phyloP scores from a whole-genome alignment of 345 rosid species.

The Corchorus capsularis region DNA sequence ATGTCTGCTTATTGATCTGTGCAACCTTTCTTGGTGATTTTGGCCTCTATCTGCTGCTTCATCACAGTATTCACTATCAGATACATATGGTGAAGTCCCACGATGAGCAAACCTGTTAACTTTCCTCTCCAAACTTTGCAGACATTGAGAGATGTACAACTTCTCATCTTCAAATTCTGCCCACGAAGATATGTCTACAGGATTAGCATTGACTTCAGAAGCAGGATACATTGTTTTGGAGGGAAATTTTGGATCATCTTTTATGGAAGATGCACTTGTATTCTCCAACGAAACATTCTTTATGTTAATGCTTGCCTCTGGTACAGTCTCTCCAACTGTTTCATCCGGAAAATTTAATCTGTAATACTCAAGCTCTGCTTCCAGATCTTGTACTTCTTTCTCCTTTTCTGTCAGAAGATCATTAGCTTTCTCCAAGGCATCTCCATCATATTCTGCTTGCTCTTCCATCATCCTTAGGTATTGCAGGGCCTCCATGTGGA shows the following conservation, averaged over 20 bases:
- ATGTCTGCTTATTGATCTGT: conserved; percentile 14
- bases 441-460: conserved; percentile 76
- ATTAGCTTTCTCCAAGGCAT: conserved; percentile 65
- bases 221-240: background rate
- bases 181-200: conserved; percentile 23
- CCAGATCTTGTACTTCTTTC: conserved; percentile 71
- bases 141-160: conserved; percentile 30
- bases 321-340: conserved; percentile 26
- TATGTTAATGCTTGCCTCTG: conserved; percentile 18
- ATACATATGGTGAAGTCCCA: conserved; percentile 22
- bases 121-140: conserved; percentile 46
- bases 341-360: conserved; percentile 45
- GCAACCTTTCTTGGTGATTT: conserved; percentile 21
- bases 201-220: conserved; percentile 29
- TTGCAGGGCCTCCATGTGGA: conserved; percentile 82
- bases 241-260: conserved; percentile 23
- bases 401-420: conserved; percentile 68
- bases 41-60: conserved; percentile 25
- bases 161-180: conserved; percentile 44
- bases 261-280: conserved; percentile 6
- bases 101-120: conserved; percentile 30
- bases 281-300: conserved; percentile 22
- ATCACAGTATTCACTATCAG: conserved; percentile 27
- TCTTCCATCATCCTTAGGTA: conserved; percentile 92
- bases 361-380: conserved; percentile 63